Conservation (phyloP, 2,329 filamentous ascomycete species). For the Colletotrichum filicis region DNA sequence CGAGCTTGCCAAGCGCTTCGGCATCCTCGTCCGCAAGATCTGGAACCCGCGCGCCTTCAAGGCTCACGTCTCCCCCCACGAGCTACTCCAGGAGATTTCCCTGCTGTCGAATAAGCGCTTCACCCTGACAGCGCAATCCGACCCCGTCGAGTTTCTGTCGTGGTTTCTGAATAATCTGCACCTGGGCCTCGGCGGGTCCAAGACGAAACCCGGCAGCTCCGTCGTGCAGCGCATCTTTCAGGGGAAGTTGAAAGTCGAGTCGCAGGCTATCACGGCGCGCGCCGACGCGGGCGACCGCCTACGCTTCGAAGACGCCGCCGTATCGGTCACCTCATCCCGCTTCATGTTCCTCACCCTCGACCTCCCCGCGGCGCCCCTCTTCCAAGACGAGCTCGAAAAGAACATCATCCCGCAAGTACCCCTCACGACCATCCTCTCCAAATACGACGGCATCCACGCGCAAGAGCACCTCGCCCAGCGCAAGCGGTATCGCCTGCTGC, state of each 20-base stretch:
- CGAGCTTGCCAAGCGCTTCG: constrained; percentile 88
- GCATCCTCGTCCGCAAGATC: constrained; percentile 92
- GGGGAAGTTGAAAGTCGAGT: constrained; percentile 90
- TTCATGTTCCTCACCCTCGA: constrained; percentile 96
- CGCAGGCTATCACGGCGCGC: constrained; percentile 91
- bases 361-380: constrained; percentile 89
- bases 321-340: constrained; percentile 79
- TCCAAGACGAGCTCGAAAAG: constrained; percentile 92
- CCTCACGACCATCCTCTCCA: constrained; percentile 83
- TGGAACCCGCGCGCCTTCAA: constrained; percentile 99
- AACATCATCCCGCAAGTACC: constrained; percentile 97
- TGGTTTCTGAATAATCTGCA: constrained; percentile 99
- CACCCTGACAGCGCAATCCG: constrained; percentile 88
- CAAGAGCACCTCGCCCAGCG: constrained; percentile 92
- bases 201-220: constrained; percentile 83
- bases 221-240: constrained; percentile 95
- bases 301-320: constrained; percentile 90
- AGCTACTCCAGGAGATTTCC: constrained; percentile 94
- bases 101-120: constrained; percentile 92
- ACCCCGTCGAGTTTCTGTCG: constrained; percentile 94
- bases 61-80: constrained; percentile 95
- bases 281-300: constrained; percentile 88
- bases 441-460: constrained; percentile 89
- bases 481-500: constrained; percentile 87
- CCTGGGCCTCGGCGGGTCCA: constrained; percentile 88